These are phyloP conservation scores for Gastrolobium bilobum DNA, from an alignment of 306 rosid species.

Conservation along the genomic window DNA sequence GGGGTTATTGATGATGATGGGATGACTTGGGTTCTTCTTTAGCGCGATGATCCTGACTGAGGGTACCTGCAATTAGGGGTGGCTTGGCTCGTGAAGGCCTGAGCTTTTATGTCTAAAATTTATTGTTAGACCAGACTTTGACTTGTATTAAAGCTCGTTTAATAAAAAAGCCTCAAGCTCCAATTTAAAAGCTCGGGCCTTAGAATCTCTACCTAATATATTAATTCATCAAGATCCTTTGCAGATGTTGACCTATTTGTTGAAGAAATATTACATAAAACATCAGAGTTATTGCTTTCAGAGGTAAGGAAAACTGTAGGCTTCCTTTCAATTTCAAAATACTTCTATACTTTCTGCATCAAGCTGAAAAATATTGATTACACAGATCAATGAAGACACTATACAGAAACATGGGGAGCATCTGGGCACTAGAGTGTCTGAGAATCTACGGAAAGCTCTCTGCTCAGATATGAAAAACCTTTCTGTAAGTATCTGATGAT, in stretches of 20 bases:
- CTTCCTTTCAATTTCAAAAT: constrained; percentile 20
- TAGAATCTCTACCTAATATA: no score
- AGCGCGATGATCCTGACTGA: no score
- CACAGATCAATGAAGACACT: constrained; percentile 66
- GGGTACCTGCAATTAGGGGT: no score
- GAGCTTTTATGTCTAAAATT: no score
- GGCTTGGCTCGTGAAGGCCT: no score
- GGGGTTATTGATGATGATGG: no score
- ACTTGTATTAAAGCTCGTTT: no score
- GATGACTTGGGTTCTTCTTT: no score
- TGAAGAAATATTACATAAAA: constrained; percentile 70
- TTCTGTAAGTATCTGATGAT: constrained; percentile 58
- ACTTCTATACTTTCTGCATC: constrained; percentile 2
- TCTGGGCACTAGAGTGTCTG: constrained; percentile 59
- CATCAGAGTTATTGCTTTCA: constrained; percentile 65
- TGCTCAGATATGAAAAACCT: constrained; percentile 64
- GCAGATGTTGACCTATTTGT: constrained; percentile 68
- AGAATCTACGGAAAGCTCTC: constrained; percentile 55
- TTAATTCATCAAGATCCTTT: constrained; percentile 40
- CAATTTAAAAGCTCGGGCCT: no score
- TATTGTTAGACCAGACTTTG: no score
- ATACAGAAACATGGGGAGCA: constrained; percentile 61
- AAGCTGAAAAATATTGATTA: constrained; percentile 31
- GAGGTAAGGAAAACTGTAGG: constrained; percentile 55
- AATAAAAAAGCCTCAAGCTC: no score